phyloP scores from a whole-genome alignment of 148 eudicot genomes.

The Fagopyrum tataricum region DNA sequence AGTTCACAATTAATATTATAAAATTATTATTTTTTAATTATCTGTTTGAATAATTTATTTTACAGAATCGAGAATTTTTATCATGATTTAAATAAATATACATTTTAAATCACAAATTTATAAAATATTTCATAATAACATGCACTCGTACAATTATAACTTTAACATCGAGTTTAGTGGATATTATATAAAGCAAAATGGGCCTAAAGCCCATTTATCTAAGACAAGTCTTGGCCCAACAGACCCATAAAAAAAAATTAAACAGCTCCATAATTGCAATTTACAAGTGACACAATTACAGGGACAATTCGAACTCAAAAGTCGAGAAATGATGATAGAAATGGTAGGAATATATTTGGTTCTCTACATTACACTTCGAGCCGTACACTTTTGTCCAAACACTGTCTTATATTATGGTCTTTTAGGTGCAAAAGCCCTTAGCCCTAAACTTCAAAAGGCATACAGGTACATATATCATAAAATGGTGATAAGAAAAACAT shows the following conservation, averaged over 20 bases:
- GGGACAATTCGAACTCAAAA: neutral
- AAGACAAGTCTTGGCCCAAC: neutral
- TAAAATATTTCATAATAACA: no score
- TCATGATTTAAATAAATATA: no score
- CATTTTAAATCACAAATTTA: no score
- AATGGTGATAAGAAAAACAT: neutral
- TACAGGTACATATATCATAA: neutral
- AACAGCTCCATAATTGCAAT: neutral
- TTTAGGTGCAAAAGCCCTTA: constrained; percentile 1
- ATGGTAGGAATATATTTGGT: neutral
- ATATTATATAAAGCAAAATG: no score
- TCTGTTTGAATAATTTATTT: no score
- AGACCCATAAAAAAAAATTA: neutral
- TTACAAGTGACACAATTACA: no score
- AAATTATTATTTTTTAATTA: no score
- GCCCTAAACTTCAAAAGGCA: neutral
- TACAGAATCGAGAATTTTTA: no score
- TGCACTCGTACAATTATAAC: no score
- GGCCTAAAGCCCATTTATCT: neutral
- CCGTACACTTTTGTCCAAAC: constrained; percentile 6
- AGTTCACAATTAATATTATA: no score
- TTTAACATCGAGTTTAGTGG: no score
- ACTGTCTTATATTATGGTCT: constrained; percentile 2
- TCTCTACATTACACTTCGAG: neutral
- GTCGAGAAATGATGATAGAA: neutral